These are phyloP conservation scores for Yamadazyma nakazawae DNA, from an alignment of 805 yeast genomes.

Conservation along the genomic window DNA sequence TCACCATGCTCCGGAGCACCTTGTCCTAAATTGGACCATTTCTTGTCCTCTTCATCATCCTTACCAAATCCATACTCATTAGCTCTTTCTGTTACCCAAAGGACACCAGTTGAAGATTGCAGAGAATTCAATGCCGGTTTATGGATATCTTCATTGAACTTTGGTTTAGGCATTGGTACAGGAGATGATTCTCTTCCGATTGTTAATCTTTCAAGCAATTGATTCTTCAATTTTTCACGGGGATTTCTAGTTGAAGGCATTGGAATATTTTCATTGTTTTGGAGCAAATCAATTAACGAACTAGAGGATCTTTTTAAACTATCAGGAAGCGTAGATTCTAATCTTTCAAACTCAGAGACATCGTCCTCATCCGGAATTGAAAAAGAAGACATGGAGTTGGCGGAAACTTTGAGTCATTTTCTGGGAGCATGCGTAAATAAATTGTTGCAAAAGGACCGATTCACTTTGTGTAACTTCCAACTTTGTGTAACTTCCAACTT, in stretches of 20 bases:
- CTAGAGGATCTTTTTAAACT: constrained; percentile 37
- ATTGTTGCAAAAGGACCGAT: background rate
- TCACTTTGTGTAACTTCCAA: background rate
- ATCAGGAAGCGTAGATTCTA: constrained; percentile 42
- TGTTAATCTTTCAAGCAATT: constrained; percentile 28
- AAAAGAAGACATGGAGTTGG: background rate
- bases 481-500: background rate
- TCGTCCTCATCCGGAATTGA: constrained; percentile 12
- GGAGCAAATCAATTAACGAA: constrained; percentile 34
- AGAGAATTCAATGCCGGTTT: constrained; percentile 58
- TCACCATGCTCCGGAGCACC: constrained; percentile 67
- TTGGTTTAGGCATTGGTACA: constrained; percentile 49
- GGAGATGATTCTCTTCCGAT: constrained; percentile 43
- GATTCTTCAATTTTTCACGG: constrained; percentile 13
- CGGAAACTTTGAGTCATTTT: background rate
- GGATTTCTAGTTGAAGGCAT: constrained; percentile 27
- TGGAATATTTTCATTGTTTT: constrained; percentile 10
- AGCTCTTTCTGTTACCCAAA: constrained; percentile 64
- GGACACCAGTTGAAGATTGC: constrained; percentile 60
- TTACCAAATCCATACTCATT: constrained; percentile 48
- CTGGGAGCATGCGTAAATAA: background rate
- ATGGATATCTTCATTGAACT: constrained; percentile 40
- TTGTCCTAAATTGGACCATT: constrained; percentile 62
- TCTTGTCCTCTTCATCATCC: constrained; percentile 30
- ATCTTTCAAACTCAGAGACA: constrained; percentile 35